phyloP scores from a whole-genome alignment of 306 rosid species.

The Ammopiptanthus mongolicus region DNA sequence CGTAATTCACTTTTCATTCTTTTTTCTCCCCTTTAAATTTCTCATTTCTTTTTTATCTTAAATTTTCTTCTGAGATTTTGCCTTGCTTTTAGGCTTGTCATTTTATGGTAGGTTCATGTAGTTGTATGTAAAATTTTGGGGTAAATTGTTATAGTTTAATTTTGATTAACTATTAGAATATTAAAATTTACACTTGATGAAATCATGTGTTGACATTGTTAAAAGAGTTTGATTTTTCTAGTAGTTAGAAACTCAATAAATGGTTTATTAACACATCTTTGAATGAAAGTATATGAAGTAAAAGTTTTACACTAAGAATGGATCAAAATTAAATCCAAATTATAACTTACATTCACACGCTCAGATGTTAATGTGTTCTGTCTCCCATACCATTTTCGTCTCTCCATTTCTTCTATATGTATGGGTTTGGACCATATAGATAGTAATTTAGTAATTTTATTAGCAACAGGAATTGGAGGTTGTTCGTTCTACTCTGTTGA shows the following conservation, averaged over 20 bases:
- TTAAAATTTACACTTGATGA: not conserved
- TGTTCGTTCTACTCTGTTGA: not conserved
- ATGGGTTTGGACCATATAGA: not conserved
- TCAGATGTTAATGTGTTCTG: not conserved
- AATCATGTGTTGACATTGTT: not conserved
- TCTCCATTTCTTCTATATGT: not conserved
- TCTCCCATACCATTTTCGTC: no score
- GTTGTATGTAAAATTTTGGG: conserved; percentile 19
- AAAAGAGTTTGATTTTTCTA: not conserved
- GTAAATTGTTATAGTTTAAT: not conserved
- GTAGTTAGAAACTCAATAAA: not conserved
- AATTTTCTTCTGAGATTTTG: not conserved
- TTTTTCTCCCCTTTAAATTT: not conserved
- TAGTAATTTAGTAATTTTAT: not conserved
- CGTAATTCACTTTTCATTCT: not conserved
- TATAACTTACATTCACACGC: not conserved
- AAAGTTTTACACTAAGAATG: not conserved
- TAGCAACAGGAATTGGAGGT: not conserved
- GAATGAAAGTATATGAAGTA: not conserved
- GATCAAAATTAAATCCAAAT: not conserved
- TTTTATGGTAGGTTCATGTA: conserved; percentile 3
- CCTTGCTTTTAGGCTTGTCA: not conserved
- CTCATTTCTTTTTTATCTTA: not conserved
- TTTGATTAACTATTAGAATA: not conserved
- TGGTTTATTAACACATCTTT: not conserved